These are phyloP conservation scores for Cryptosporidium sp. DNA, from an alignment of 169 alveolate species.

Conservation along the genomic window DNA sequence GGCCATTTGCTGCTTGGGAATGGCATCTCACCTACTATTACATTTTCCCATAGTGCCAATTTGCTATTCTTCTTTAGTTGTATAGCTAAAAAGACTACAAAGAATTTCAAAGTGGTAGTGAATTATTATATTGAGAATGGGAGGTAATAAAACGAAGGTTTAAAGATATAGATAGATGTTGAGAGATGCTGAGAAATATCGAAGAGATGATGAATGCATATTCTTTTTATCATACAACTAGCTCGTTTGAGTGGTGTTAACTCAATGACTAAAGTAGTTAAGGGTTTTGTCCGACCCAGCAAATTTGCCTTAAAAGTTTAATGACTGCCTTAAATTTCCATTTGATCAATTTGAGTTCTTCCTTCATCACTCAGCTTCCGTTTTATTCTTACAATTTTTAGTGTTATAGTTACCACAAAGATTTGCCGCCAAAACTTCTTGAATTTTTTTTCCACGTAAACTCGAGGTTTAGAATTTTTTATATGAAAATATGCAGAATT, in stretches of 20 bases:
- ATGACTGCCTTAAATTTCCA: constrained; percentile 2
- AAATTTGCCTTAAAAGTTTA: background rate
- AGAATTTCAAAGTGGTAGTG: too few species aligned
- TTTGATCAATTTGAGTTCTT: background rate
- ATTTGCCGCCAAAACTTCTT: background rate
- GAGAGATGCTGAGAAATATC: background rate
- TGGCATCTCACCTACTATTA: background rate
- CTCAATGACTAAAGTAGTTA: background rate
- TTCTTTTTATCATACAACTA: background rate
- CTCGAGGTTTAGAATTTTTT: constrained; percentile 4
- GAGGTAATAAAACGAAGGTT: background rate
- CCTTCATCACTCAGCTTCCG: background rate
- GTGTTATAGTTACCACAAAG: background rate
- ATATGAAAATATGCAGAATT: background rate
- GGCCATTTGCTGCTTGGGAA: constrained; percentile 13
- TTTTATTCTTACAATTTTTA: background rate
- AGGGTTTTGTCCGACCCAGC: constrained; percentile 6
- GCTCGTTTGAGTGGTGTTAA: background rate
- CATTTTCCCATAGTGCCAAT: background rate
- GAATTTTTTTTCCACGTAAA: background rate
- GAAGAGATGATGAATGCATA: background rate
- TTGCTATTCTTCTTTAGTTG: background rate
- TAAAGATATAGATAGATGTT: background rate
- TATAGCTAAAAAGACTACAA: background rate
- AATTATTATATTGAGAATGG: background rate